Evolutionary conservation across 345 rosid genomes (phyloP).

Genomic region (Eucalyptus globulus): DNA sequence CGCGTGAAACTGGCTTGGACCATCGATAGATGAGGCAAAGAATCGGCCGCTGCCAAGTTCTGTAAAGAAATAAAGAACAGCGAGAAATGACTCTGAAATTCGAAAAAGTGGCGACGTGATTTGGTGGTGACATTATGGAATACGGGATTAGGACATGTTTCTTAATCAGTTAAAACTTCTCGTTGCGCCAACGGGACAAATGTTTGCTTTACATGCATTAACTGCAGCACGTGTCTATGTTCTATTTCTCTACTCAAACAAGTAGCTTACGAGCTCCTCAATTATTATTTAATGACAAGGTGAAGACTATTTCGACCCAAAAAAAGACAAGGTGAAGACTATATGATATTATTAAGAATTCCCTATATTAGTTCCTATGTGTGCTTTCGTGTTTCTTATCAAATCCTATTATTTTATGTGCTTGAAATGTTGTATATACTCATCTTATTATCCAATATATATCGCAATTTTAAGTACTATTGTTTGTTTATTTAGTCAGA

Average conservation of each 20-base stretch:
- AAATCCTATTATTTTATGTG: not conserved
- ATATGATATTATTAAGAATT: not conserved
- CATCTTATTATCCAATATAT: not conserved
- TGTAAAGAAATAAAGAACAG: not conserved
- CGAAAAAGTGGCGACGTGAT: not conserved
- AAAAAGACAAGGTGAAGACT: not conserved
- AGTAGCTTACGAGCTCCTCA: not conserved
- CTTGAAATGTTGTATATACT: not conserved
- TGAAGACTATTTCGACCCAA: not conserved
- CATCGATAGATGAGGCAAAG: not conserved
- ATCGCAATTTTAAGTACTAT: not conserved
- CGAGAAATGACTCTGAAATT: not conserved
- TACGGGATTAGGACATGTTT: not conserved
- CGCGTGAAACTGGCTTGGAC: not conserved
- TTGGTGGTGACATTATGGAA: not conserved
- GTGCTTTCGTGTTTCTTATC: not conserved
- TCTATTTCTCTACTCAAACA: not conserved
- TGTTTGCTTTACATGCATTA: not conserved
- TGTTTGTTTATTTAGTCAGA: not conserved
- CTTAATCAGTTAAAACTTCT: not conserved
- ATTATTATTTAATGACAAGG: not conserved
- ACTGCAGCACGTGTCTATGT: not conserved
- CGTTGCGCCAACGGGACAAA: not conserved
- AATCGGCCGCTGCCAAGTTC: not conserved
- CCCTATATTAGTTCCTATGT: not conserved